Percentiles rank a stretch among this genome's conserved stretches.
phyloP scores from a whole-genome alignment of 345 rosid species.

The Brassica napus region DNA sequence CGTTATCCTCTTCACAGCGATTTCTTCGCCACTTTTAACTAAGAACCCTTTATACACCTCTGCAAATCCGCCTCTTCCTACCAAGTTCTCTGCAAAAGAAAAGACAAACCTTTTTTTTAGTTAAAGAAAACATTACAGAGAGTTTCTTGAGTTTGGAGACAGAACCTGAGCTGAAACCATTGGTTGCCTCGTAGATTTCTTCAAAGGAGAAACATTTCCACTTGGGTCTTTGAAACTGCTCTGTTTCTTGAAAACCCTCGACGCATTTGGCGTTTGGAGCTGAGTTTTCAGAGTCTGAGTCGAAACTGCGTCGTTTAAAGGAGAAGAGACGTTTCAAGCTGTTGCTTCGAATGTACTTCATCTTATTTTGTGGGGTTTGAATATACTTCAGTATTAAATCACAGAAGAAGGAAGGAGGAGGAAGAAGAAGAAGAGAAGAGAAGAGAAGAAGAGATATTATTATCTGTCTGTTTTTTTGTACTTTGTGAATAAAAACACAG shows the following conservation, averaged over 20 bases:
- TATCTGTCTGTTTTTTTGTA: constrained; percentile 42
- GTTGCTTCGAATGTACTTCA: constrained; percentile 80
- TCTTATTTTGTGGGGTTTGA: constrained; percentile 32
- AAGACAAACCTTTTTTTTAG: background rate
- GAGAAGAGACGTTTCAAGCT: constrained; percentile 88
- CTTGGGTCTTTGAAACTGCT: constrained; percentile 56
- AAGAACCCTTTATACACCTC: constrained; percentile 79
- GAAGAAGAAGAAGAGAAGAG: constrained; percentile 25
- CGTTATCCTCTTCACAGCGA: constrained; percentile 86
- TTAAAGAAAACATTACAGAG: background rate
- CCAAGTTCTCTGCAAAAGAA: constrained; percentile 56
- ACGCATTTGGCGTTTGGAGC: constrained; percentile 29
- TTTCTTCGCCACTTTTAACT: constrained; percentile 51
- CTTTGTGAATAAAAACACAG: constrained; percentile 36
- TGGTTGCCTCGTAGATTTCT: constrained; percentile 77
- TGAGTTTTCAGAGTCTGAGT: constrained; percentile 44
- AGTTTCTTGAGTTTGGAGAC: background rate
- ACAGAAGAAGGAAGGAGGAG: background rate
- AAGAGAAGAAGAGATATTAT: constrained; percentile 23
- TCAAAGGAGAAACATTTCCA: constrained; percentile 94
- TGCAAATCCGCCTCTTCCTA: constrained; percentile 92
- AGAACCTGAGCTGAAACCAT: constrained; percentile 68
- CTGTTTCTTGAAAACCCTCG: constrained; percentile 40
- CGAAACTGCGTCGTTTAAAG: constrained; percentile 59
- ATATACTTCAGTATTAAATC: background rate